Percentiles rank a stretch among this genome's conserved stretches.
These are phyloP conservation scores for Polychaeton citri DNA, from an alignment of 2,329 filamentous ascomycete genomes.

Conservation along the genomic window DNA sequence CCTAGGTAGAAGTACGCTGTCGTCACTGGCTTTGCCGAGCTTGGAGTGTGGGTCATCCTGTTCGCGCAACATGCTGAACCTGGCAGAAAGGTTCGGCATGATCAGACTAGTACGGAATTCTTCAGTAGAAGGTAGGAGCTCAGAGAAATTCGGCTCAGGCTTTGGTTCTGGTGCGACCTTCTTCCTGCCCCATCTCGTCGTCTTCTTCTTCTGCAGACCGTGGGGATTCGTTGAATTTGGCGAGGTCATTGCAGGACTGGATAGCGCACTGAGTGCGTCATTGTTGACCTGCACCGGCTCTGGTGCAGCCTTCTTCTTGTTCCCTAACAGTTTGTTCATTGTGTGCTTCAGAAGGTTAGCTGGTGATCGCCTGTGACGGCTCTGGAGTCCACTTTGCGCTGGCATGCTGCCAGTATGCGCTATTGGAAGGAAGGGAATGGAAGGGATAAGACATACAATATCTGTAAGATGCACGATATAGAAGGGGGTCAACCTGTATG, in stretches of 20 bases:
- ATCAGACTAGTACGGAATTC: slow-evolving; percentile 91
- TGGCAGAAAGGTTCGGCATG: slow-evolving; percentile 86
- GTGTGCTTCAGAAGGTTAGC: slow-evolving; percentile 11
- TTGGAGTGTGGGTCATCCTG: slow-evolving; percentile 84
- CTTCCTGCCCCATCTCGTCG: slow-evolving; percentile 30
- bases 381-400: too few species aligned
- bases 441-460: too few species aligned
- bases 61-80: slow-evolving; percentile 93
- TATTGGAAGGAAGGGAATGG: too few species aligned
- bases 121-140: slow-evolving; percentile 66
- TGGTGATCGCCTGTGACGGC: too few species aligned
- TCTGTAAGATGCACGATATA: too few species aligned
- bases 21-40: slow-evolving; percentile 86
- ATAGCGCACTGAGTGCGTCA: slow-evolving; percentile 8
- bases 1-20: slow-evolving; percentile 77
- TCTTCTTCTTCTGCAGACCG: slow-evolving; percentile 17
- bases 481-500: too few species aligned
- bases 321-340: slow-evolving; percentile 64
- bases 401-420: too few species aligned
- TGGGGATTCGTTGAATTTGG: not conserved
- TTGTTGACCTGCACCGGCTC: slow-evolving; percentile 32
- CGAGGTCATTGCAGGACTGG: slow-evolving; percentile 7
- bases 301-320: slow-evolving; percentile 52
- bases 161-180: slow-evolving; percentile 42
- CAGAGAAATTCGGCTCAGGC: slow-evolving; percentile 56